Evolutionary conservation across 805 yeast species (phyloP).

Genomic region (Suhomyces xylopsoci): DNA sequence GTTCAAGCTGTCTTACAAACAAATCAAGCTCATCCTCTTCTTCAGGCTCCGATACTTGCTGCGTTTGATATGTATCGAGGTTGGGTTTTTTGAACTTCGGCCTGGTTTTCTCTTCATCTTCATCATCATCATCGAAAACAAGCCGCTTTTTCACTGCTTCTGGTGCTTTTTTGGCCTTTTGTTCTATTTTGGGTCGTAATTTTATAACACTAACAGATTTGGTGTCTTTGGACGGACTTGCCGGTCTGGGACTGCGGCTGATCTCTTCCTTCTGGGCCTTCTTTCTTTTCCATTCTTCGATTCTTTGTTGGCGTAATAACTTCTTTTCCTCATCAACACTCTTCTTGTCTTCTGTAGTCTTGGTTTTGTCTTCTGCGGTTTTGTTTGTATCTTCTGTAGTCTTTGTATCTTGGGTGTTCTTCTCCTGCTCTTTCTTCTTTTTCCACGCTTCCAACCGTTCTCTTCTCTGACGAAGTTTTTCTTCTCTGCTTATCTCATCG

Average conservation of each 20-base stretch:
- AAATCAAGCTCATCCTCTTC: conserved; percentile 23
- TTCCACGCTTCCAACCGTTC: conserved; percentile 62
- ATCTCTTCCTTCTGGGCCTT: conserved; percentile 11
- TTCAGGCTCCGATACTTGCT: conserved; percentile 11
- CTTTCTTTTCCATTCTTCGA: conserved; percentile 54
- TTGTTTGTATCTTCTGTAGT: conserved; percentile 4
- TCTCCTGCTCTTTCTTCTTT: conserved; percentile 44
- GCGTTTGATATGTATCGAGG: conserved; percentile 6
- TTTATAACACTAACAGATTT: neutral
- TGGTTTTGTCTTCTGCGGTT: conserved; percentile 2
- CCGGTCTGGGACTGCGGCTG: neutral
- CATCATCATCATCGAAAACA: conserved; percentile 28
- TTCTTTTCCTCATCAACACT: conserved; percentile 13
- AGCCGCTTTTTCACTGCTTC: neutral
- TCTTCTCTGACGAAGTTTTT: conserved; percentile 41
- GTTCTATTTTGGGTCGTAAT: neutral
- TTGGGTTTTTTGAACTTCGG: conserved; percentile 22
- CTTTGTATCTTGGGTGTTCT: conserved; percentile 2
- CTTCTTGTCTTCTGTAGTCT: conserved; percentile 4
- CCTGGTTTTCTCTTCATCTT: conserved; percentile 13
- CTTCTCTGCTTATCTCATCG: conserved; percentile 23
- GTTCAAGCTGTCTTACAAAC: conserved; percentile 7
- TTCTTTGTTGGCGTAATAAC: conserved; percentile 33
- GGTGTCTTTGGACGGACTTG: neutral
- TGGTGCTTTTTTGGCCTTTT: neutral